Evolutionary conservation across 2,329 filamentous ascomycete species (phyloP).

Genomic region (Sarocladiaceae sp.): DNA sequence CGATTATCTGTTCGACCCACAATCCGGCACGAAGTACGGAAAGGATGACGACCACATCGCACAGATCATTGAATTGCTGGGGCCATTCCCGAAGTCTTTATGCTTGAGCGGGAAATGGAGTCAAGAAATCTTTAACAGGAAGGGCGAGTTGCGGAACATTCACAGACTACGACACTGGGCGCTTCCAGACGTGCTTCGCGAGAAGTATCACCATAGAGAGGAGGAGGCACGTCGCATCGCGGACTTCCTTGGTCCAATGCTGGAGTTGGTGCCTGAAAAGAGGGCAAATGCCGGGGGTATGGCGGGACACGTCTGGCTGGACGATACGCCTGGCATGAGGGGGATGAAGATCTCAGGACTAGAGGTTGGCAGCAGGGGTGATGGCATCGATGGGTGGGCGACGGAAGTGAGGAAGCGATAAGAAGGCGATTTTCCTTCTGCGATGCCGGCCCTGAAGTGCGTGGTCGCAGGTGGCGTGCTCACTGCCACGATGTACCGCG

Average conservation of each 20-base stretch:
- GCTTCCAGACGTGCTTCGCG: conserved; percentile 82
- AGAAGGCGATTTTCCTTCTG: conserved; percentile 19
- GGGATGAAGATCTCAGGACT: conserved; percentile 68
- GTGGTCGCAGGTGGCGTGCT: not conserved
- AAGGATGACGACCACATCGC: conserved; percentile 99
- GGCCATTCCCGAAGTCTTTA: conserved; percentile 86
- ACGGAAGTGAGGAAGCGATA: conserved; percentile 81
- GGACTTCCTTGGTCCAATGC: conserved; percentile 84
- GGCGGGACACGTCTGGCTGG: conserved; percentile 78
- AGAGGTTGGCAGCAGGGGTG: conserved; percentile 75
- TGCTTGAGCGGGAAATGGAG: conserved; percentile 95
- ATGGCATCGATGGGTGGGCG: conserved; percentile 93
- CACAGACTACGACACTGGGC: conserved; percentile 96
- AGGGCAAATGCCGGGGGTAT: conserved; percentile 95
- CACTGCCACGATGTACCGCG: not conserved
- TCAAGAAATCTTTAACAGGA: conserved; percentile 97
- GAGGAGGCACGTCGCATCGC: conserved; percentile 74
- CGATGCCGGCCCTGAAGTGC: not conserved
- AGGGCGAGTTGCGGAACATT: conserved; percentile 95
- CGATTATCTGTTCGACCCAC: conserved; percentile 96
- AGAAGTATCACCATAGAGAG: conserved; percentile 93
- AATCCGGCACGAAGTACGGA: conserved; percentile 97
- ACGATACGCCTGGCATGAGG: conserved; percentile 87
- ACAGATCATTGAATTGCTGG: conserved; percentile 95
- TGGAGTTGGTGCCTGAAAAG: conserved; percentile 83